Evolutionary conservation across 805 yeast genomes (phyloP).

Genomic region (Sugiyamaella lignohabitans): DNA sequence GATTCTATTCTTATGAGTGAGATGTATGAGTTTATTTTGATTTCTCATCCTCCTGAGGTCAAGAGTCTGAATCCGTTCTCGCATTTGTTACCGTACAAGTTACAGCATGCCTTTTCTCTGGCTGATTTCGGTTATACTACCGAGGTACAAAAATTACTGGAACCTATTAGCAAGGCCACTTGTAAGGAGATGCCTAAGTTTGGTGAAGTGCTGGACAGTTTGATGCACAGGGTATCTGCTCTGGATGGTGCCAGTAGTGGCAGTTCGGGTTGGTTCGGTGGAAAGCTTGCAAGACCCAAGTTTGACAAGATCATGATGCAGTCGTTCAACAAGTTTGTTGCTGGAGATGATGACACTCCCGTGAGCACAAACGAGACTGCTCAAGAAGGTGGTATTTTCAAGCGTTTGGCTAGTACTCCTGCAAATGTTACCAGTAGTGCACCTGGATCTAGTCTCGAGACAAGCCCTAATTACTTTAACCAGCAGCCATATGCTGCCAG

Average conservation of each 20-base stretch:
- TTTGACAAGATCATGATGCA: constrained; percentile 87
- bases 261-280: constrained; percentile 61
- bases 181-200: background rate
- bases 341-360: constrained; percentile 63
- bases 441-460: background rate
- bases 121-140: constrained; percentile 57
- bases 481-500: background rate
- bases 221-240: background rate
- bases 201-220: background rate
- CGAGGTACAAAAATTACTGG: constrained; percentile 61
- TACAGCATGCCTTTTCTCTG: constrained; percentile 60
- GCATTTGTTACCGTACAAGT: constrained; percentile 53
- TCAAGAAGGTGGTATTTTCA: constrained; percentile 24
- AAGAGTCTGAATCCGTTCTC: constrained; percentile 31
- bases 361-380: constrained; percentile 9
- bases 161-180: constrained; percentile 40
- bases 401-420: constrained; percentile 25
- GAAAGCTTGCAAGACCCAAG: constrained; percentile 39
- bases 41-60: constrained; percentile 29
- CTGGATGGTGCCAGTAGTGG: constrained; percentile 16
- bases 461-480: background rate
- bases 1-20: constrained; percentile 56
- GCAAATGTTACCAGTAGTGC: constrained; percentile 6
- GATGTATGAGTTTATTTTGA: constrained; percentile 53
- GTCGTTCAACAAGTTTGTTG: constrained; percentile 67